Evolutionary conservation across 805 yeast species (phyloP).

Genomic region (Danielozyma ontarioensis): DNA sequence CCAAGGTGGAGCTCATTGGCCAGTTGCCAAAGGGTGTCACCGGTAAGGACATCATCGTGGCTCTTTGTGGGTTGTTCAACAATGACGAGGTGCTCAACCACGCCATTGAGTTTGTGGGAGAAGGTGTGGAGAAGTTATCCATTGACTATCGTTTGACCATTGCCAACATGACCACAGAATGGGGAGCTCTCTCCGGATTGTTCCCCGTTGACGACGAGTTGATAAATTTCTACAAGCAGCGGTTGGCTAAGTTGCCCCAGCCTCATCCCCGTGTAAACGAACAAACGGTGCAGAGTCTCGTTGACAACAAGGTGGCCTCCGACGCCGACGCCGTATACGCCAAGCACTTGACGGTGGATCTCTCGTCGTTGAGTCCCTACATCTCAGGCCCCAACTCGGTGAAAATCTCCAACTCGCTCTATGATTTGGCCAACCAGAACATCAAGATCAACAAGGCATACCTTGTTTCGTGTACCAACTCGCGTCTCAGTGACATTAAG

Average conservation of each 20-base stretch:
- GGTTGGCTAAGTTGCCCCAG: conserved; percentile 56
- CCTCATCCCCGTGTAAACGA: conserved; percentile 81
- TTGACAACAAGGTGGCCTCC: conserved; percentile 41
- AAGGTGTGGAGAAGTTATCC: conserved; percentile 61
- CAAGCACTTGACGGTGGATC: conserved; percentile 77
- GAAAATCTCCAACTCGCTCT: conserved; percentile 76
- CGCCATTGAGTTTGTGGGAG: conserved; percentile 91
- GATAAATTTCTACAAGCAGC: conserved; percentile 67
- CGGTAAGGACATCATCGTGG: conserved; percentile 96
- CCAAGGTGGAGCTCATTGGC: conserved; percentile 83
- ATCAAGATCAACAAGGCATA: conserved; percentile 89
- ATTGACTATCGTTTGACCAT: conserved; percentile 86
- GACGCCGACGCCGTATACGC: conserved; percentile 84
- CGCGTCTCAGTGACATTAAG: conserved; percentile 85
- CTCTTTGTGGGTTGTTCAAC: conserved; percentile 89
- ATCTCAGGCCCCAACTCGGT: conserved; percentile 98
- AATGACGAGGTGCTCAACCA: conserved; percentile 90
- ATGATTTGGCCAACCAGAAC: conserved; percentile 66
- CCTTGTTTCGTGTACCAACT: conserved; percentile 95
- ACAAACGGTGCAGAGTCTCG: conserved; percentile 50
- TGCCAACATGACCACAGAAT: conserved; percentile 97
- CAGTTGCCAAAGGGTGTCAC: conserved; percentile 79
- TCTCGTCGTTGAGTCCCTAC: conserved; percentile 76
- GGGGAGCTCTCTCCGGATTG: conserved; percentile 97
- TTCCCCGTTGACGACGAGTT: conserved; percentile 91